Evolutionary conservation across 192 early-diverging fungal genomes (phyloP).

Genomic region (Backusella parvicylindrica): DNA sequence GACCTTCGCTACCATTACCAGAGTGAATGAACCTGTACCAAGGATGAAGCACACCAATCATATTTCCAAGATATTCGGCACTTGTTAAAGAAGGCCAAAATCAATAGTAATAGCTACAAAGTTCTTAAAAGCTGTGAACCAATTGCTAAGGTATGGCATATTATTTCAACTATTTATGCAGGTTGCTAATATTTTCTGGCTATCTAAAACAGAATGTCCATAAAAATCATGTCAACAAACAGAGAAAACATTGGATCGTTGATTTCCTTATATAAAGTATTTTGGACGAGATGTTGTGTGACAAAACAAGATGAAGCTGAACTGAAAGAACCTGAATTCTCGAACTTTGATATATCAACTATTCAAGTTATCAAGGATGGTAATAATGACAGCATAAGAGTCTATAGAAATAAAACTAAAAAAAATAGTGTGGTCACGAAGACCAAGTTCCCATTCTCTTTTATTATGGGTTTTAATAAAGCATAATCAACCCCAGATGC

Average conservation of each 20-base stretch:
- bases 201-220: background rate
- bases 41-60: background rate
- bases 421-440: too few species aligned
- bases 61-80: background rate
- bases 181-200: background rate
- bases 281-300: constrained; percentile 1
- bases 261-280: constrained; percentile 9
- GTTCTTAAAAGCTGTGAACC: background rate
- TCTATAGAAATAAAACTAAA: too few species aligned
- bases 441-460: too few species aligned
- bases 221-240: background rate
- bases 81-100: background rate
- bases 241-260: constrained; percentile 6
- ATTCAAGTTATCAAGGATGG: background rate
- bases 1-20: background rate
- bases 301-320: constrained; percentile 7
- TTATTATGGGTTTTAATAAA: too few species aligned
- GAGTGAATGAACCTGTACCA: background rate
- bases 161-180: background rate
- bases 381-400: too few species aligned
- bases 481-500: too few species aligned
- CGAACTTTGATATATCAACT: background rate
- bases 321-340: background rate
- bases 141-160: background rate
- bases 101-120: background rate